These are phyloP conservation scores for Phylloporus sp. DNA, from an alignment of 768 basidiomycete species.

Conservation along the genomic window DNA sequence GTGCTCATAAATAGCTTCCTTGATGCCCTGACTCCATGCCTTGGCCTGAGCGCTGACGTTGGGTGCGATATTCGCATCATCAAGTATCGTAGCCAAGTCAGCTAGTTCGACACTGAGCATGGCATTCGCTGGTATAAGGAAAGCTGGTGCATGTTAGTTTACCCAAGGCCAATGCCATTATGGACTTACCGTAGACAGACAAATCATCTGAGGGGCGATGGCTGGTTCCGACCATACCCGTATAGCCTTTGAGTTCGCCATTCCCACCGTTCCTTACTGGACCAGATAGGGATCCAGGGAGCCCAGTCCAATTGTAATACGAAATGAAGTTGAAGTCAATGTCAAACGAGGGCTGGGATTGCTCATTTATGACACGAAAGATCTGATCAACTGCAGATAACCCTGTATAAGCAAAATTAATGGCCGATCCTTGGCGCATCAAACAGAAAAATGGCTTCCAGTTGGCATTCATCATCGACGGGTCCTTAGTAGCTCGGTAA, in stretches of 20 bases:
- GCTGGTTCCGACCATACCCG: conserved; percentile 71
- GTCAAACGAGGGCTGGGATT: conserved; percentile 70
- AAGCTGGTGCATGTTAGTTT: conserved; percentile 43
- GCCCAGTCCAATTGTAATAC: conserved; percentile 82
- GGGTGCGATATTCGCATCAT: conserved; percentile 42
- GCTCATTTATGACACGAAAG: conserved; percentile 73
- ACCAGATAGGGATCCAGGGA: conserved; percentile 54
- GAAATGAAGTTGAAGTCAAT: conserved; percentile 69
- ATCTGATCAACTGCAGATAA: conserved; percentile 63
- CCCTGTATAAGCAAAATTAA: conserved; percentile 42
- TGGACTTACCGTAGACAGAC: conserved; percentile 53
- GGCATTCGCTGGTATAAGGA: conserved; percentile 75
- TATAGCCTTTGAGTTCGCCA: conserved; percentile 72
- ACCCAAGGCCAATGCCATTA: not conserved
- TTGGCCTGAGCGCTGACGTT: conserved; percentile 53
- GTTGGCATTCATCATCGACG: conserved; percentile 66
- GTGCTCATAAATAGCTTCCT: conserved; percentile 57
- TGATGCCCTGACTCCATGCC: conserved; percentile 54
- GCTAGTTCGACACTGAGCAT: conserved; percentile 74
- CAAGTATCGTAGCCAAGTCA: conserved; percentile 58
- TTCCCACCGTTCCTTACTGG: conserved; percentile 65
- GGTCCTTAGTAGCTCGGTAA: conserved; percentile 66
- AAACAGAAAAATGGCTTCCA: conserved; percentile 40
- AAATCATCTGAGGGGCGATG: conserved; percentile 77
- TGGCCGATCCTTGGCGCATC: not conserved